A percentile compares a stretch with the other conserved stretches of the same genome.
phyloP scores from a whole-genome alignment of 2,329 filamentous ascomycete species.

The Hypoxylon sp. region DNA sequence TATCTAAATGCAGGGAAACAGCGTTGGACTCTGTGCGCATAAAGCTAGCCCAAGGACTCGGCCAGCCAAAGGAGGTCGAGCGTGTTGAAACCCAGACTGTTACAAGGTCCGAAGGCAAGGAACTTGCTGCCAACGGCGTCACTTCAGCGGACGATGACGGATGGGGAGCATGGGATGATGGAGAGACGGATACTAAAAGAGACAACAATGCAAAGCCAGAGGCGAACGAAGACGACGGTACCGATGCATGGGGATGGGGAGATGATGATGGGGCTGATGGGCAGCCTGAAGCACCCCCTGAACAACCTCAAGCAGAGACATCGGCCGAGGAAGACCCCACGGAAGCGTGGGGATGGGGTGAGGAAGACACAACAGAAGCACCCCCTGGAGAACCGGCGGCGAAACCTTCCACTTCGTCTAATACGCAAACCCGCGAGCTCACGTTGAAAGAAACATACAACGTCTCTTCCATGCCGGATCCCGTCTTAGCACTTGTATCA shows the following conservation, averaged over 20 bases:
- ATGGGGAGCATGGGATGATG: constrained; percentile 87
- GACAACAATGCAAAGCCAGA: constrained; percentile 38
- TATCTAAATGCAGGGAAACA: constrained; percentile 84
- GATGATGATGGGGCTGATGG: constrained; percentile 70
- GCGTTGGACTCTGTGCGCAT: constrained; percentile 82
- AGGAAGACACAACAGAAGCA: constrained; percentile 67
- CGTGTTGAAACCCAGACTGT: constrained; percentile 87
- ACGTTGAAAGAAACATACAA: constrained; percentile 88
- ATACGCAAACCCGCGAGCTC: constrained; percentile 71
- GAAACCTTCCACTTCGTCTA: constrained; percentile 32
- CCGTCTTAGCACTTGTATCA: constrained; percentile 77
- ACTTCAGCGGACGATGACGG: constrained; percentile 68
- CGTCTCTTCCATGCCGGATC: constrained; percentile 88
- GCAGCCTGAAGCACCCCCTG: constrained; percentile 48
- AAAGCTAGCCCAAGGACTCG: constrained; percentile 77
- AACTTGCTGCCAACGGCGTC: constrained; percentile 70
- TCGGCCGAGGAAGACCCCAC: constrained; percentile 59
- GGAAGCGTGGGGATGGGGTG: constrained; percentile 91
- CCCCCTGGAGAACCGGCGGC: constrained; percentile 48
- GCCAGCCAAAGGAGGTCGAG: constrained; percentile 79
- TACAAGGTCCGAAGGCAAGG: constrained; percentile 75
- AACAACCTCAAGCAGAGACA: constrained; percentile 29
- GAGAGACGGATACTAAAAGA: constrained; percentile 63
- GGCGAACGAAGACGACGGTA: constrained; percentile 45
- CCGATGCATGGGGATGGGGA: constrained; percentile 84